These are phyloP conservation scores for Dendryphion nanum DNA, from an alignment of 2,329 filamentous ascomycete species.

Conservation along the genomic window DNA sequence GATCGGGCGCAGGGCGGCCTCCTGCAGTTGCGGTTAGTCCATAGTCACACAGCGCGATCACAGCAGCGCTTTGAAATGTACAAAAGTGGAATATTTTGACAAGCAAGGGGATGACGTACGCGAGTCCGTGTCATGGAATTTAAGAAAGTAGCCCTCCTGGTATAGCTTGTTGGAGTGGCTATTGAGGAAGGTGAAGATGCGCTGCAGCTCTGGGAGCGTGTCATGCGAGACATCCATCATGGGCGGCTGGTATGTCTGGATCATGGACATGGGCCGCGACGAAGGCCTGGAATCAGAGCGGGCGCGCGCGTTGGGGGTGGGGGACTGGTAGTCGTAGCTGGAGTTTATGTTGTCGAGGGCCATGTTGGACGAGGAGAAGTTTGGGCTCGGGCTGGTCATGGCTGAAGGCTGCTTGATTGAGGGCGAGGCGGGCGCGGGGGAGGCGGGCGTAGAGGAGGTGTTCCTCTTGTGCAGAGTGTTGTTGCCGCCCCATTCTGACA, in stretches of 20 bases:
- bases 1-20: conserved; percentile 79
- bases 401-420: conserved; percentile 26
- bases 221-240: conserved; percentile 82
- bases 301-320: conserved; percentile 38
- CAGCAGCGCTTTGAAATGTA: too few species aligned
- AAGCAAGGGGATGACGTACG: conserved; percentile 60
- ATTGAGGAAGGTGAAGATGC: conserved; percentile 91
- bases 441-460: conserved; percentile 18
- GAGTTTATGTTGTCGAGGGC: conserved; percentile 29
- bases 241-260: conserved; percentile 80
- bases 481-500: conserved; percentile 69
- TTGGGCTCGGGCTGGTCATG: conserved; percentile 19
- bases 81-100: conserved; percentile 1
- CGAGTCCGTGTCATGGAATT: conserved; percentile 90
- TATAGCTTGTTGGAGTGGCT: conserved; percentile 96
- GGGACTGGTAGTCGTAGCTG: conserved; percentile 25
- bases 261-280: conserved; percentile 79
- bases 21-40: conserved; percentile 60
- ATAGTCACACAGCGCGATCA: conserved; percentile 16
- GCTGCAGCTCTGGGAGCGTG: conserved; percentile 87
- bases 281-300: conserved; percentile 50
- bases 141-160: conserved; percentile 96
- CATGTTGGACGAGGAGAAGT: conserved; percentile 27
- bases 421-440: conserved; percentile 34
- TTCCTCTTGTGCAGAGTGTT: conserved; percentile 32